These are phyloP conservation scores for Cichorium intybus DNA, from an alignment of 140 eudicot genomes.

Conservation along the genomic window DNA sequence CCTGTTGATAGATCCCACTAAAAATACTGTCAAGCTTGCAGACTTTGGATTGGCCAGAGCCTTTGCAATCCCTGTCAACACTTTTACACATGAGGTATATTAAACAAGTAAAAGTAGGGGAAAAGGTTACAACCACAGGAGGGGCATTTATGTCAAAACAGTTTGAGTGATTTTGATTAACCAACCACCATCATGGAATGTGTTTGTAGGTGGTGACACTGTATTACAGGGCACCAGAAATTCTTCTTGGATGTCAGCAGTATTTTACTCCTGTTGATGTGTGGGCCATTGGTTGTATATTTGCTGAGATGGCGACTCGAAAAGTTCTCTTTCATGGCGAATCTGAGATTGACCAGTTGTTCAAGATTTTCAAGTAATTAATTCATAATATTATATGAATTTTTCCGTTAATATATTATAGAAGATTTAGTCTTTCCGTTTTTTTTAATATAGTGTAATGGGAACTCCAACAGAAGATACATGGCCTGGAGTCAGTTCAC, in stretches of 20 bases:
- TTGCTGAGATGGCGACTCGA: constrained; percentile 96
- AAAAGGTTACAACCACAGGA: too few relatives aligned
- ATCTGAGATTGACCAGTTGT: constrained; percentile 88
- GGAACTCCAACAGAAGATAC: constrained; percentile 94
- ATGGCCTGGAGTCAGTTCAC: constrained; percentile 95
- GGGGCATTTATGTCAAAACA: too few relatives aligned
- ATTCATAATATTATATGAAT: background rate
- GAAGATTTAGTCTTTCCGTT: background rate
- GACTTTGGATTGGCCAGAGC: constrained; percentile 19
- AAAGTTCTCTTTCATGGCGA: constrained; percentile 89
- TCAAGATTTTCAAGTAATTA: constrained; percentile 77
- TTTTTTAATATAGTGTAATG: constrained; percentile 52
- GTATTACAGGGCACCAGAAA: constrained; percentile 97
- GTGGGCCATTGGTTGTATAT: constrained; percentile 98
- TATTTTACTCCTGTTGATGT: constrained; percentile 96
- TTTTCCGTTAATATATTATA: background rate
- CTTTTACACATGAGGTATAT: constrained; percentile 12
- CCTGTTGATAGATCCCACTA: constrained; percentile 5
- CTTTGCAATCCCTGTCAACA: constrained; percentile 1
- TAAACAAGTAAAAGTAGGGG: too few relatives aligned
- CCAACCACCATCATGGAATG: too few relatives aligned
- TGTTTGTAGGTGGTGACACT: constrained; percentile 96
- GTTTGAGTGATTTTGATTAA: too few relatives aligned
- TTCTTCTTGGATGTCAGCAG: constrained; percentile 84
- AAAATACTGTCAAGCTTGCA: constrained; percentile 13